Conservation (phyloP, 768 basidiomycete species). For the Trametes punicea region DNA sequence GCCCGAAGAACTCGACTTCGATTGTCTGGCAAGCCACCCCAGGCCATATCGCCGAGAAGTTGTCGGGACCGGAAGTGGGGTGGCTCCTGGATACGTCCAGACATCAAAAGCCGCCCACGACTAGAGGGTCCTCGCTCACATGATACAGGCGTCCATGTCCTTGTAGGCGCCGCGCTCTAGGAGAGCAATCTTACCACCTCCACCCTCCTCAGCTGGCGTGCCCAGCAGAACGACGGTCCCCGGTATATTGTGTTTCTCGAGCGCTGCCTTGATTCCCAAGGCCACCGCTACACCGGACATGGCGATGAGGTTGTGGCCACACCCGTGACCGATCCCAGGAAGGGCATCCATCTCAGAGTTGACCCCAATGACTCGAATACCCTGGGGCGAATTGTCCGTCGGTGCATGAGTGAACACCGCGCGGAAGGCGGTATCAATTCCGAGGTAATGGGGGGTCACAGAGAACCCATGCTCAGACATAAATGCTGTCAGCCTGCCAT, state of each 20-base stretch:
- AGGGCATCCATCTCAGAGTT: slow-evolving; percentile 76
- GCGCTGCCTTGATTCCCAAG: slow-evolving; percentile 65
- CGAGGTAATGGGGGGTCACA: slow-evolving; percentile 70
- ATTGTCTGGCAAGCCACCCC: slow-evolving; percentile 65
- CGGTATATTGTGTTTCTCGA: slow-evolving; percentile 56
- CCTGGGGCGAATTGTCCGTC: slow-evolving; percentile 36
- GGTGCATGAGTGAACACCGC: slow-evolving; percentile 62
- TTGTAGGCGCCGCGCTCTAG: slow-evolving; percentile 74
- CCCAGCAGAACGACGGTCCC: slow-evolving; percentile 75
- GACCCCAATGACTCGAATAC: slow-evolving; percentile 59
- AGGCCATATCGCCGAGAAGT: slow-evolving; percentile 49
- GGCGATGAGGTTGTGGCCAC: slow-evolving; percentile 84
- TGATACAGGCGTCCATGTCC: slow-evolving; percentile 79
- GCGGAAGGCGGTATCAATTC: slow-evolving; percentile 72
- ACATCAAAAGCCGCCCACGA: neutral
- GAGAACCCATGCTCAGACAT: slow-evolving; percentile 65
- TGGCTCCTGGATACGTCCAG: slow-evolving; percentile 56
- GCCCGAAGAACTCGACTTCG: slow-evolving; percentile 70
- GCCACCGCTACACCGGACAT: slow-evolving; percentile 73
- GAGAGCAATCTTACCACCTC: slow-evolving; percentile 74
- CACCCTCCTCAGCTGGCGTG: slow-evolving; percentile 79
- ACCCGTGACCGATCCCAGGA: slow-evolving; percentile 58
- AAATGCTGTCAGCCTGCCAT: slow-evolving; percentile 63
- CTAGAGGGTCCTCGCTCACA: slow-evolving; percentile 38
- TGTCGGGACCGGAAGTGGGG: slow-evolving; percentile 53